Conservation (phyloP, 2,329 filamentous ascomycete species). For the Penicillium palitans region DNA sequence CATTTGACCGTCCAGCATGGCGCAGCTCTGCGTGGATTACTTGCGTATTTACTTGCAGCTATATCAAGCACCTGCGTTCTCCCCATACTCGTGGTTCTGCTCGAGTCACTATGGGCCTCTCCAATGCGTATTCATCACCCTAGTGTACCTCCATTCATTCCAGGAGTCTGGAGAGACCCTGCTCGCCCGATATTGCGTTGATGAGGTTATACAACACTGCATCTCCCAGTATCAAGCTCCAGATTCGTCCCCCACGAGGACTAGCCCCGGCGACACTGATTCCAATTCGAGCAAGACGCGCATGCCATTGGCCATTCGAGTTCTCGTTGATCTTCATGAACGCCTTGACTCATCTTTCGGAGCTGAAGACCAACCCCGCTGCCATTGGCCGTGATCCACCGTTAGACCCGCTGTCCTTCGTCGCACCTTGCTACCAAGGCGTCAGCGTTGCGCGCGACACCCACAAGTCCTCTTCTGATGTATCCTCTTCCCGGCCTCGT, state of each 20-base stretch:
- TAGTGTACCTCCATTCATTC: neutral
- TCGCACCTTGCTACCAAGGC: neutral
- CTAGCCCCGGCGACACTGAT: neutral
- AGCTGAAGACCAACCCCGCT: neutral
- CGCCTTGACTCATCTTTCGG: neutral
- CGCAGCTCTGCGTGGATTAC: neutral
- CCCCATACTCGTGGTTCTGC: neutral
- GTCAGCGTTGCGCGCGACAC: neutral
- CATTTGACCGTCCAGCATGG: neutral
- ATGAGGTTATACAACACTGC: neutral
- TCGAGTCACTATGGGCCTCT: neutral
- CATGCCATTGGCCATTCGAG: neutral
- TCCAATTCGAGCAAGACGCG: neutral
- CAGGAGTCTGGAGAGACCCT: neutral
- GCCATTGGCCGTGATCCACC: neutral
- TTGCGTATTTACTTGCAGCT: neutral
- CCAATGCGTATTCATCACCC: neutral
- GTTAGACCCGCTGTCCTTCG: neutral
- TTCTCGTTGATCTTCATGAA: neutral
- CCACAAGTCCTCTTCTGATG: neutral
- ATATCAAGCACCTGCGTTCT: neutral
- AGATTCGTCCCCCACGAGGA: neutral
- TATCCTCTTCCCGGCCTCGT: neutral
- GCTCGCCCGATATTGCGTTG: neutral
- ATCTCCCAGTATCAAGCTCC: neutral